Evolutionary conservation across 257 asterid genomes (phyloP), one percentile per base, ranked within the genome.

Genomic region (Lycium barbarum): DNA sequence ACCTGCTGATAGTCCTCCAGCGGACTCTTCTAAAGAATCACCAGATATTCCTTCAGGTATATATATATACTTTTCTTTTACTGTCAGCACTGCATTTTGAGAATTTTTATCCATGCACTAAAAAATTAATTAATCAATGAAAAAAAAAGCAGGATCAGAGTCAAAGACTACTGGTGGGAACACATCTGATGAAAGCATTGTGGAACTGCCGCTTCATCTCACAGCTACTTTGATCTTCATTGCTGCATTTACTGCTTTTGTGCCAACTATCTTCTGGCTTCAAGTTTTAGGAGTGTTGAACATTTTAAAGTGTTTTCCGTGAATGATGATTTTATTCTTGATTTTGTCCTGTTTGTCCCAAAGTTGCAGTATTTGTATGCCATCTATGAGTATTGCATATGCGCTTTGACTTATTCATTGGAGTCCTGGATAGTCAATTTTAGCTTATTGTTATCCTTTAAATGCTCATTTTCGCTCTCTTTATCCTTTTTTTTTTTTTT

Each of bases 121-220:
- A 15, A 51, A 5, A 67, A 17, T 70, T 9, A 71, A 71, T 71
- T 40, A 40, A 38, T 9, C 55, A 6, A 40, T 40, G 54, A 26
- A 26, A 15, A 1, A 45, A 45, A 72, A 43, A n/a, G 10, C n/a
- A 80, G 90, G 87, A 81, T 83, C 88, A 47, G 87, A 87, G 51
- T 90, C 90, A 63, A 92, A 92, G 85, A 68, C 89, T 18, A 85
- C 79, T 35, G 36, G 63, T 9, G 83, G 87, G n/a, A 68, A 84
- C 85, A 81, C 90, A 72, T 88, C 92, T 3, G 74, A 65, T 43
- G 91, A 92, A 86, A 86, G 15, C 82, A 68, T 86, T 40, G 66
- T 43, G 43, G 81, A 81, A 86, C 83, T 87, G 49, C 78, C 83
- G 14, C n/a, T 79, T 81, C 54, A 18, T 70, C 71, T 88, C 83